Evolutionary conservation across 257 asterid species (phyloP).

Genomic region (Anisodus acutangulus): DNA sequence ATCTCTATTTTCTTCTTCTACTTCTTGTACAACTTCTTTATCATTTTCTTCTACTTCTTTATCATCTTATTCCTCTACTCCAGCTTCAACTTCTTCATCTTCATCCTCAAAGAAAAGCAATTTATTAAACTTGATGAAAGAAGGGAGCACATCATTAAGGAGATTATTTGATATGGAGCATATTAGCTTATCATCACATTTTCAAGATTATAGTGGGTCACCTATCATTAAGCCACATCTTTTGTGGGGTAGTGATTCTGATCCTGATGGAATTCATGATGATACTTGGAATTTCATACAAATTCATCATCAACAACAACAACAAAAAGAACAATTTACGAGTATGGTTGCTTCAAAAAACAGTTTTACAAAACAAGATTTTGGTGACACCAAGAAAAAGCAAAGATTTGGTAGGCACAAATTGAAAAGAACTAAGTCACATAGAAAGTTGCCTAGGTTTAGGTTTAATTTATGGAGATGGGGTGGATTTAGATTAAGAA

Average conservation of each 20-base stretch:
- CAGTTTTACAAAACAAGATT: constrained; percentile 14
- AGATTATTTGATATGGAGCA: constrained; percentile 78
- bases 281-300: constrained; percentile 61
- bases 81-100: constrained; percentile 43
- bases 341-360: constrained; percentile 34
- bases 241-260: constrained; percentile 50
- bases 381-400: not conserved
- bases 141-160: constrained; percentile 67
- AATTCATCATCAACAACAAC: not conserved
- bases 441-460: constrained; percentile 56
- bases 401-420: constrained; percentile 31
- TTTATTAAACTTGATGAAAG: constrained; percentile 65
- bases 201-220: constrained; percentile 66
- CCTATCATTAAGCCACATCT: constrained; percentile 51
- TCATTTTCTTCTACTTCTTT: constrained; percentile 45
- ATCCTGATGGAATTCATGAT: constrained; percentile 44
- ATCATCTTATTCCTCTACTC: constrained; percentile 37
- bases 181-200: constrained; percentile 57
- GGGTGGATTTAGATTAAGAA: constrained; percentile 53
- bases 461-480: constrained; percentile 47
- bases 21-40: constrained; percentile 34
- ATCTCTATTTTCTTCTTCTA: constrained; percentile 44
- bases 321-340: constrained; percentile 29
- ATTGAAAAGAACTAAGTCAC: constrained; percentile 55
- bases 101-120: constrained; percentile 46